Conservation (phyloP, 2,329 filamentous ascomycete species). For the Lachnum nothofagi region DNA sequence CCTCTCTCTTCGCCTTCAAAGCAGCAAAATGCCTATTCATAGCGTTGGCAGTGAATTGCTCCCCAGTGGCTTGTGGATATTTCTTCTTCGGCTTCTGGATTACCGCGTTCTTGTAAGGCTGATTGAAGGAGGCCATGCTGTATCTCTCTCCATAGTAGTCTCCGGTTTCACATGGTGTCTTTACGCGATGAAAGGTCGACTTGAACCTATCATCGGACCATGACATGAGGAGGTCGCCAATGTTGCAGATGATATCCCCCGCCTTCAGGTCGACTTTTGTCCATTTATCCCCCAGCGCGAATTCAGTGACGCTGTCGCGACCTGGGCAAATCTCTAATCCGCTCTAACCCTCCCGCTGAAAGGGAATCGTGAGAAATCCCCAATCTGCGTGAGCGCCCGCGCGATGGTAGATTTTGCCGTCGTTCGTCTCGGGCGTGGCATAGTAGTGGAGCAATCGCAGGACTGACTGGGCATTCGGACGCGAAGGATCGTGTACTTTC, state of each 20-base stretch:
- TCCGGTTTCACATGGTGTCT: slow-evolving; percentile 49
- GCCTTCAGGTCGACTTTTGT: slow-evolving; percentile 51
- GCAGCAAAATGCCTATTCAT: slow-evolving; percentile 50
- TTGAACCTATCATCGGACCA: slow-evolving; percentile 64
- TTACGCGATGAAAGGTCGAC: slow-evolving; percentile 58
- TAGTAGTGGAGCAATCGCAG: slow-evolving; percentile 53
- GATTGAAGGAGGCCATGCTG: slow-evolving; percentile 61
- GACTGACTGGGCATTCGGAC: slow-evolving; percentile 46
- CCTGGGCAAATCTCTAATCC: slow-evolving; percentile 60
- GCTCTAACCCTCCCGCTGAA: slow-evolving; percentile 54
- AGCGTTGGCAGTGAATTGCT: slow-evolving; percentile 51
- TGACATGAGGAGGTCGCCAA: slow-evolving; percentile 59
- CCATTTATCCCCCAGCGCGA: slow-evolving; percentile 54
- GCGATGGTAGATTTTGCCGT: slow-evolving; percentile 44
- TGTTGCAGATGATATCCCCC: slow-evolving; percentile 56
- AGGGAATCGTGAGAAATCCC: slow-evolving; percentile 56
- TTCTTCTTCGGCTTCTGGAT: slow-evolving; percentile 58
- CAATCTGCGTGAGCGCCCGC: slow-evolving; percentile 59
- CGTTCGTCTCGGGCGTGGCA: slow-evolving; percentile 34
- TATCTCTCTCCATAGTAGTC: slow-evolving; percentile 55
- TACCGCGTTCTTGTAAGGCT: slow-evolving; percentile 49
- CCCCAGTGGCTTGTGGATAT: slow-evolving; percentile 54
- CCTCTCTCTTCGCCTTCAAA: slow-evolving; percentile 41
- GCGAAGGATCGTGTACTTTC: slow-evolving; percentile 42
- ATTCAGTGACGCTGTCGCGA: slow-evolving; percentile 52